Conservation (phyloP, 2,329 filamentous ascomycete species). For the Cytospora leucostoma region DNA sequence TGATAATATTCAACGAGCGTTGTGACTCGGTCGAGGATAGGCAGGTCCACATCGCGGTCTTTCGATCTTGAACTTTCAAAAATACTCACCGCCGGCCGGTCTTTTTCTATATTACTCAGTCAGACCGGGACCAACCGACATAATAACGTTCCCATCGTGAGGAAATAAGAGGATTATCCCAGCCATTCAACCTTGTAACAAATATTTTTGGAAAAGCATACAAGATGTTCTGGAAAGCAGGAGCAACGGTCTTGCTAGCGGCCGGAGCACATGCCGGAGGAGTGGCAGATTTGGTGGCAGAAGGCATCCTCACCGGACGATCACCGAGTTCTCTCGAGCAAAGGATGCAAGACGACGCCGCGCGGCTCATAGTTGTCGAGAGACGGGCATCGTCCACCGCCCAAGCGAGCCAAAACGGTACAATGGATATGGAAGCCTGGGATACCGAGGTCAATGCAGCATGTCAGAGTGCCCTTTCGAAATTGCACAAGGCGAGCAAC, state of each 20-base stretch:
- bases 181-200: conserved; percentile 10
- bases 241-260: conserved; percentile 40
- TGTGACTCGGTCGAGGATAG: conserved; percentile 10
- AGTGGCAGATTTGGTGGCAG: conserved; percentile 33
- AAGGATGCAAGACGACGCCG: conserved; percentile 34
- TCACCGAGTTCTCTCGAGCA: conserved; percentile 33
- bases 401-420: conserved; percentile 44
- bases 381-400: conserved; percentile 35
- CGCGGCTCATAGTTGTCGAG: conserved; percentile 30
- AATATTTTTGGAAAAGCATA: conserved; percentile 4
- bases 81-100: conserved; percentile 23
- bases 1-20: neutral
- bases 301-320: conserved; percentile 31
- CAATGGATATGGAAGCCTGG: conserved; percentile 59
- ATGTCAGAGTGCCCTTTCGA: conserved; percentile 58
- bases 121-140: conserved; percentile 3
- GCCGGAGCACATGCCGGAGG: conserved; percentile 40
- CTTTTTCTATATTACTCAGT: neutral
- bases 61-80: neutral
- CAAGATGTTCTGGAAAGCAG: conserved; percentile 42
- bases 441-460: conserved; percentile 55
- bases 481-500: conserved; percentile 63
- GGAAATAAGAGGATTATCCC: neutral
- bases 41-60: conserved; percentile 17
- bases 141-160: conserved; percentile 1